Evolutionary conservation across 2,329 filamentous ascomycete genomes (phyloP).

Genomic region (Cadophora luteo-olivacea): DNA sequence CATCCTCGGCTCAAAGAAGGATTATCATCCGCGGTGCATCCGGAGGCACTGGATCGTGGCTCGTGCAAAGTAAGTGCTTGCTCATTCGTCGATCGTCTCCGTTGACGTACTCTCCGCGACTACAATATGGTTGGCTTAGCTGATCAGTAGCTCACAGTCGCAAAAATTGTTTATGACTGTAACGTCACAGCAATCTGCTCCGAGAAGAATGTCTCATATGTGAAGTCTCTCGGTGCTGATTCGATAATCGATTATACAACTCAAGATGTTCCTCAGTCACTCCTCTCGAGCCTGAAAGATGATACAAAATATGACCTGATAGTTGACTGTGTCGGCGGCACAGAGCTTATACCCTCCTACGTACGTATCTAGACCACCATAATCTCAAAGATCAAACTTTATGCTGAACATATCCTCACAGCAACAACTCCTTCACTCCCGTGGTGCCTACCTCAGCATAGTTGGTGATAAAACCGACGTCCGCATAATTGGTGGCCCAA

Average conservation of each 20-base stretch:
- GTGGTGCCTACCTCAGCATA: conserved; percentile 42
- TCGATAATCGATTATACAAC: conserved; percentile 42
- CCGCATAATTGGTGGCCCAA: conserved; percentile 37
- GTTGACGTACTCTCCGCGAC: too few relatives aligned
- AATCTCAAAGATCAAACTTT: background rate
- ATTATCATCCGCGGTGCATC: conserved; percentile 41
- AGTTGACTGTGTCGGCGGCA: conserved; percentile 48
- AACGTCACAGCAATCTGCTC: conserved; percentile 44
- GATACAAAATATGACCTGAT: conserved; percentile 36
- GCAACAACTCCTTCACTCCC: conserved; percentile 36
- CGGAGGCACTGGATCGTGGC: conserved; percentile 41
- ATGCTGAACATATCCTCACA: conserved; percentile 22
- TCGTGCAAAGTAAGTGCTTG: conserved; percentile 37
- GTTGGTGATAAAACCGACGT: conserved; percentile 42
- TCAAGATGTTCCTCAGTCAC: conserved; percentile 30
- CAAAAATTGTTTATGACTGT: conserved; percentile 39
- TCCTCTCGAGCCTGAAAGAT: conserved; percentile 24
- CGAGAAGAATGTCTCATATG: conserved; percentile 37
- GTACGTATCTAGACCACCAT: conserved; percentile 26
- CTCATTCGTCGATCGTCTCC: background rate
- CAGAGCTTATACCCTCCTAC: conserved; percentile 37
- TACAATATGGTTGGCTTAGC: background rate
- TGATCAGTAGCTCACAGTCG: conserved; percentile 30
- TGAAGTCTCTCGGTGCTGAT: conserved; percentile 39
- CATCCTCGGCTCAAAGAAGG: conserved; percentile 29